Conservation (phyloP, 106 monocot species). For the Cymbidium sinense region DNA sequence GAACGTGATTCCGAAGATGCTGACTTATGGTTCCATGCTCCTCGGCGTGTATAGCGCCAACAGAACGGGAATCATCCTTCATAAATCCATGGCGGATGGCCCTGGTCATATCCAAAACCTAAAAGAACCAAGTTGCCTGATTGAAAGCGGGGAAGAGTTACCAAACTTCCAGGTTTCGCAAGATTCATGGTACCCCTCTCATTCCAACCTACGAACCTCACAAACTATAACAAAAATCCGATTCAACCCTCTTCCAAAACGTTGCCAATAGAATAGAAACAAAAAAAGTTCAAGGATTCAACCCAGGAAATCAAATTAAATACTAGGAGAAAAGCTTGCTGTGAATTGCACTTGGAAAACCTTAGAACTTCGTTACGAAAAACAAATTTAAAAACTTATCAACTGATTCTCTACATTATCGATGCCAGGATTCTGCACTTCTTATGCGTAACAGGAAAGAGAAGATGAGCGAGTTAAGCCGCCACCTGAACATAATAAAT, state of each 20-base stretch:
- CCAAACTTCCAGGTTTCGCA: background rate
- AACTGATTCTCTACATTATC: background rate
- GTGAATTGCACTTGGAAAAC: background rate
- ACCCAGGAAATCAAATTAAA: background rate
- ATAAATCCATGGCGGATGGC: slow-evolving; percentile 2
- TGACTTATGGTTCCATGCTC: slow-evolving; percentile 24
- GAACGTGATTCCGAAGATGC: slow-evolving; percentile 67
- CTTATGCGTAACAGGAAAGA: background rate
- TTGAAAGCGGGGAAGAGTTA: too few relatives aligned
- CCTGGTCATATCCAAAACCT: slow-evolving; percentile 11
- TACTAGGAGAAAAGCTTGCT: background rate
- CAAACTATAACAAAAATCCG: background rate
- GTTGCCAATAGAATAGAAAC: background rate
- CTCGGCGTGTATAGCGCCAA: slow-evolving; percentile 14
- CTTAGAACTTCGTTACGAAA: background rate
- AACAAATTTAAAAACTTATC: background rate
- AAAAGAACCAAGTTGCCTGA: background rate
- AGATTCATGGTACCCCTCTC: background rate
- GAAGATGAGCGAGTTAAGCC: background rate
- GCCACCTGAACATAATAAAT: slow-evolving; percentile 2
- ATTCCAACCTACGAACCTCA: background rate
- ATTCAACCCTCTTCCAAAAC: background rate
- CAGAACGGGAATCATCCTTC: slow-evolving; percentile 13
- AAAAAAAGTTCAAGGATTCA: background rate
- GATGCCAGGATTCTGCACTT: background rate